phyloP scores from a whole-genome alignment of 1,139 yeast genomes.

The Pneumocystis murina region DNA sequence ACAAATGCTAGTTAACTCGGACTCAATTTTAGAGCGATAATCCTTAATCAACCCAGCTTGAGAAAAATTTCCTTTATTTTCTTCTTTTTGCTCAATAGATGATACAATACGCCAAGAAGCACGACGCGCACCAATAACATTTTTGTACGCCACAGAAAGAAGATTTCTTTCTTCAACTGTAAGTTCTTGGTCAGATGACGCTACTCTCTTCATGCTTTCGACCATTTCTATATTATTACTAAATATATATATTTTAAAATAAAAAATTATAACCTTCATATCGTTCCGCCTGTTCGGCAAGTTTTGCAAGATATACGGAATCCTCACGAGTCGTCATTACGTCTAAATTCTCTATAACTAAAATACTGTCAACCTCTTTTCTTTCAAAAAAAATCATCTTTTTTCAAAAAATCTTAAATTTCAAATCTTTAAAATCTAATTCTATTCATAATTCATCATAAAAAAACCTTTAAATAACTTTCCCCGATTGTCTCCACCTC shows the following conservation, averaged over 20 bases:
- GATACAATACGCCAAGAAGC: constrained; percentile 99
- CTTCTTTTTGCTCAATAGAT: constrained; percentile 95
- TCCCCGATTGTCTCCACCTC: no score
- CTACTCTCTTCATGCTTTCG: constrained; percentile 95
- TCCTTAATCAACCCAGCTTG: constrained; percentile 85
- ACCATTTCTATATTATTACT: constrained; percentile 31
- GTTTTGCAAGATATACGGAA: constrained; percentile 94
- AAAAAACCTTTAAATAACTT: no score
- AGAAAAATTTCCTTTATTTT: constrained; percentile 78
- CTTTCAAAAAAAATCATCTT: neutral
- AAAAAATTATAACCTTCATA: constrained; percentile 66
- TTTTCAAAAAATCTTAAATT: neutral
- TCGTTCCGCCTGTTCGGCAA: constrained; percentile 99
- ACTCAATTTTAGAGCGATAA: constrained; percentile 88
- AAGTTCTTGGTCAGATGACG: constrained; percentile 87
- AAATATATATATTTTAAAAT: neutral
- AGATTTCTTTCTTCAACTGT: constrained; percentile 96
- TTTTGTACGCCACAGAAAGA: constrained; percentile 86
- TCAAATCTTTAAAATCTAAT: no score
- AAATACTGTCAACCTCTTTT: neutral
- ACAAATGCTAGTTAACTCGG: constrained; percentile 84
- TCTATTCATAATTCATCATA: no score
- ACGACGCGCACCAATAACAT: constrained; percentile 97
- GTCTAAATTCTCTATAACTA: neutral
- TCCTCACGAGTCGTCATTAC: constrained; percentile 67